A percentile compares a stretch with the other conserved stretches of the same genome.
Conservation (phyloP, 2,329 filamentous ascomycete species). For the Neocucurbitaria cava region DNA sequence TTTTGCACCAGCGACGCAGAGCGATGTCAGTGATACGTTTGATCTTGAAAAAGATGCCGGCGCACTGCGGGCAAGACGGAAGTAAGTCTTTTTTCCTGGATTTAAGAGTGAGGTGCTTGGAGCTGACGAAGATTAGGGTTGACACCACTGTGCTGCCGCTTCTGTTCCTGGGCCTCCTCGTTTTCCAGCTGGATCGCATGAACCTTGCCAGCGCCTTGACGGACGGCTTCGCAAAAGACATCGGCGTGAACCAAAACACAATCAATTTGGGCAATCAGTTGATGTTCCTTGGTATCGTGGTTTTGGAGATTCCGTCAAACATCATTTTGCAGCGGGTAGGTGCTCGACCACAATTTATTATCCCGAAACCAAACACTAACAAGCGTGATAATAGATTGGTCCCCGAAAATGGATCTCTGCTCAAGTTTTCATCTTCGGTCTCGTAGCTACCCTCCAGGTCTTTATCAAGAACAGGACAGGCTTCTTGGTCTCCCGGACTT, state of each 20-base stretch:
- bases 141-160: slow-evolving; percentile 58
- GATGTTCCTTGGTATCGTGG: slow-evolving; percentile 60
- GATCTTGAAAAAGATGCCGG: slow-evolving; percentile 14
- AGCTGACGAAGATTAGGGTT: slow-evolving; percentile 41
- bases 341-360: not conserved
- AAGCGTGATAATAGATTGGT: slow-evolving; percentile 16
- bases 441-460: slow-evolving; percentile 55
- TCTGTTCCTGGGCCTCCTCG: slow-evolving; percentile 58
- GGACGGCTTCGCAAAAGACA: slow-evolving; percentile 55
- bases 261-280: slow-evolving; percentile 63
- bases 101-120: too few relatives aligned
- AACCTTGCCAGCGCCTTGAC: slow-evolving; percentile 61
- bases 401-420: slow-evolving; percentile 56
- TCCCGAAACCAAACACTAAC: not conserved
- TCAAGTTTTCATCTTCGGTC: slow-evolving; percentile 59
- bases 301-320: slow-evolving; percentile 62
- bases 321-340: slow-evolving; percentile 50
- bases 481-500: slow-evolving; percentile 54
- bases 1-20: slow-evolving; percentile 1
- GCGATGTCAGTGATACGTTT: slow-evolving; percentile 14
- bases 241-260: slow-evolving; percentile 54
- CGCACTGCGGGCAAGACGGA: slow-evolving; percentile 23
- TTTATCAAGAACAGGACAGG: slow-evolving; percentile 46
- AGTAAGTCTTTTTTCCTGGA: slow-evolving; percentile 12
- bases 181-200: slow-evolving; percentile 62